Base-by-base conservation (phyloP, 2,329 filamentous ascomycete genomes). In the Beauveria scarabaeidicola region DNA sequence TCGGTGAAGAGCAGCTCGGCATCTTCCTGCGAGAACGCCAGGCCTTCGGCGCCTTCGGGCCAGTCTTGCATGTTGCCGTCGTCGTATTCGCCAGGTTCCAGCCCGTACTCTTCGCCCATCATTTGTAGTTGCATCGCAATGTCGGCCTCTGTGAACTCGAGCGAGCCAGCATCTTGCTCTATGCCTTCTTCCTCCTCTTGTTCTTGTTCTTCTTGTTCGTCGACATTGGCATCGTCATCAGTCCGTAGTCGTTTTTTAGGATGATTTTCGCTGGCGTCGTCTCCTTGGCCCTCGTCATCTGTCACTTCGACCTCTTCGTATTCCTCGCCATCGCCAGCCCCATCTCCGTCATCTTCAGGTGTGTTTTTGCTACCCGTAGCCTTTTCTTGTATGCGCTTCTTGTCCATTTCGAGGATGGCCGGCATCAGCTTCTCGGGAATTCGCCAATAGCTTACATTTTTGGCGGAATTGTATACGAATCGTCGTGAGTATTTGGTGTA, bases 61-160 rank as follows among this genome's bases (percentile, higher is more conserved):
- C 84, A 88, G 27, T 81, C 77, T 7, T 82, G 78, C 65, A 75
- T 77, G 63, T 79, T 76, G 5, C 81, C 85, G 62, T 87, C 86
- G 61, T 87, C 88, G 68, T 91, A 91, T 67, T 91, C 88, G 54
- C 85, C 89, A 0, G 85, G 85, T 43, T 91, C 89, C 32, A 92
- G 78, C 1, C 85, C 90, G 65, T 92, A 91, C n/a, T 90, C 87
- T 65, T 89, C 82, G 58, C 89, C 91, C 90, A 97, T 96, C 27
- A 89, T 87, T 57, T 90, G 89, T 13, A 99, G 79, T 69, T 99
- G 94, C 69, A 87, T 92, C 40, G 90, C 92, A 66, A 99, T 95
- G 68, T 99, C 94, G 57, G 92, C 93, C 71, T 97, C 94, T 59
- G 89, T 90, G 67, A 96, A 96, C 67, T 97, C 93, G 8, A 94